Evolutionary conservation across 2,329 filamentous ascomycete species (phyloP), one percentile per base, ranked within the genome.

Genomic region (Fusarium brevicatenulatum): DNA sequence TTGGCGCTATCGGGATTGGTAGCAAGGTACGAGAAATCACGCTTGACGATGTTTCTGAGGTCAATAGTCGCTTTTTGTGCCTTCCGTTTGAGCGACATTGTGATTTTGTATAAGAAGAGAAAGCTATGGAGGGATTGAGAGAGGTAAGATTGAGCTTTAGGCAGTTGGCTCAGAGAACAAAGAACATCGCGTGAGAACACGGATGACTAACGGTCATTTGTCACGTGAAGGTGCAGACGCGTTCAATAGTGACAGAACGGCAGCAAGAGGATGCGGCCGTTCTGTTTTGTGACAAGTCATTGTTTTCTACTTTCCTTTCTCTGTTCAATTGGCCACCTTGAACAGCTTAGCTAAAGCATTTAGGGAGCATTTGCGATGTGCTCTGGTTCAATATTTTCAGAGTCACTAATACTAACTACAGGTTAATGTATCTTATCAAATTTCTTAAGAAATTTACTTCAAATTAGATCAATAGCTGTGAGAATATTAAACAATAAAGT

Each of bases 1-100:
- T 95, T 94, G 70, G 91, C 90, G 84, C 97, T 94, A 81, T 98
- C 95, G 7, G 40, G n/a, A 4, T 92, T 90, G 82, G 98, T 98
- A 73, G 98, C 86, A 39, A 97, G 87, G 73, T 92, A 92, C 47
- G 93, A 95, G 81, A 96, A 96, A 82, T 99, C 95, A 79, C 84
- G 77, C 76, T 85, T 34, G 8, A 50, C 9, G 1, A 34, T 23
- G 11, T 34, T 1, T 0, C 47, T 34, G 0, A 34, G 0, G 16
- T 50, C 47, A 5, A 50, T 50, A 7, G 30, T 7, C 13, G 47
- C 30, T 10, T 50, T 50, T 5, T 15, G 7, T 1, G 6, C 16
- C 7, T 23, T 50, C 8, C 8, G 8, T 2, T 34, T 50, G 3
- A 34, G n/a, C 30, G 47, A 15, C 47, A 50, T 50, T 1, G 2